A percentile compares a stretch with the other conserved stretches of the same genome.
phyloP scores from a whole-genome alignment of 2,329 filamentous ascomycete species.

The Claviceps purpurea region DNA sequence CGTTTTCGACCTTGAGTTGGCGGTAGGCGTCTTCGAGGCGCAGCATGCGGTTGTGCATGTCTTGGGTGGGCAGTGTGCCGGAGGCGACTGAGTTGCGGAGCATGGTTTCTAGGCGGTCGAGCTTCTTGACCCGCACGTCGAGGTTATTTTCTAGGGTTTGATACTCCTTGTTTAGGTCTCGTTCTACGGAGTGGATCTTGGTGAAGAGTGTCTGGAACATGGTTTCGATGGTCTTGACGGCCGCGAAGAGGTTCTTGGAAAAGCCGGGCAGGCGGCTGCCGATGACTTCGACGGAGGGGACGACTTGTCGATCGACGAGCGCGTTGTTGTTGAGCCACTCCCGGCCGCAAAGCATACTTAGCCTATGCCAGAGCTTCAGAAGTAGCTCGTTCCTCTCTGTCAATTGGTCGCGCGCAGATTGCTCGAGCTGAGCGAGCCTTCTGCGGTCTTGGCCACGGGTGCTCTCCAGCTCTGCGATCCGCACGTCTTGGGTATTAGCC shows the following conservation, averaged over 20 bases:
- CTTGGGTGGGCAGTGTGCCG: slow-evolving; percentile 29
- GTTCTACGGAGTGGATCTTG: slow-evolving; percentile 74
- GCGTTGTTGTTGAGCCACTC: slow-evolving; percentile 89
- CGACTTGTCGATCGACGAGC: slow-evolving; percentile 70
- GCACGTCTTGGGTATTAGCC: slow-evolving; percentile 70
- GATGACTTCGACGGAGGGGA: slow-evolving; percentile 77
- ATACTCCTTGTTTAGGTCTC: slow-evolving; percentile 83
- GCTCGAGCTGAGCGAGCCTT: slow-evolving; percentile 62
- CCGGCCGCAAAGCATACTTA: slow-evolving; percentile 72
- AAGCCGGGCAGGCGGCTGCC: slow-evolving; percentile 77
- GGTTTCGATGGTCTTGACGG: slow-evolving; percentile 75
- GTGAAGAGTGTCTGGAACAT: slow-evolving; percentile 66
- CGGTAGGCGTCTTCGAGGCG: slow-evolving; percentile 48
- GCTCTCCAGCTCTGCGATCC: slow-evolving; percentile 78
- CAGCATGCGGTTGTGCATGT: slow-evolving; percentile 33
- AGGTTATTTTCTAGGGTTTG: slow-evolving; percentile 71
- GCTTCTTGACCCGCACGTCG: slow-evolving; percentile 65
- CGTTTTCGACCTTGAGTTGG: slow-evolving; percentile 50
- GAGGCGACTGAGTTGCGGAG: slow-evolving; percentile 51
- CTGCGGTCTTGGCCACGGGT: slow-evolving; percentile 64
- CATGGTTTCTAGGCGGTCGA: slow-evolving; percentile 74
- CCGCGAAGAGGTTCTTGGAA: slow-evolving; percentile 75
- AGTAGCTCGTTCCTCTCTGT: slow-evolving; percentile 80
- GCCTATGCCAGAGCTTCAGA: slow-evolving; percentile 76
- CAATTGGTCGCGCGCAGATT: slow-evolving; percentile 73